Evolutionary conservation across 2,329 filamentous ascomycete genomes (phyloP).

Genomic region (Tolypocladium endophyticum): DNA sequence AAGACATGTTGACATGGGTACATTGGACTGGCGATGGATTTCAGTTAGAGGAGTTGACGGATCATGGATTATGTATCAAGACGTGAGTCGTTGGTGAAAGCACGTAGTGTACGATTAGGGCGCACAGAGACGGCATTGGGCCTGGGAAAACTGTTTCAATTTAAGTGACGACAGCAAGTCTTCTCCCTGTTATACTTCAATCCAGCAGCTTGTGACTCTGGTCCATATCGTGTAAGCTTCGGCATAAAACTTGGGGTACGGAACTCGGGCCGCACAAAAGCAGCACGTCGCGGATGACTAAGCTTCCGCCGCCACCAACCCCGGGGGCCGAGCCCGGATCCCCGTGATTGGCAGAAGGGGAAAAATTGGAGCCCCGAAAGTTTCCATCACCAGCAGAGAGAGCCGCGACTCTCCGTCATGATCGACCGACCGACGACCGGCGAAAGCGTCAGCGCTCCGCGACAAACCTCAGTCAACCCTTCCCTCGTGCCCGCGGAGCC

Average conservation of each 20-base stretch:
- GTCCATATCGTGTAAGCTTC: too few relatives aligned
- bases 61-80: neutral
- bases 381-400: neutral
- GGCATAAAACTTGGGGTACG: too few relatives aligned
- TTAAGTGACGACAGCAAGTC: neutral
- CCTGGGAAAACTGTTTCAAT: neutral
- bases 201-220: neutral
- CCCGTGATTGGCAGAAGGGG: neutral
- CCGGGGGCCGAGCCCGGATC: neutral
- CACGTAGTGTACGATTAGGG: neutral
- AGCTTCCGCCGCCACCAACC: neutral
- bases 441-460: neutral
- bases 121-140: neutral
- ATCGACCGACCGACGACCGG: neutral
- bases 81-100: neutral
- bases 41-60: neutral
- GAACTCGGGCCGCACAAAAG: too few relatives aligned
- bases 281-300: neutral
- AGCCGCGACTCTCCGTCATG: too few relatives aligned
- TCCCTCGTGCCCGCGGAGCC: neutral
- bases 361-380: neutral
- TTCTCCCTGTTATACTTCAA: too few relatives aligned
- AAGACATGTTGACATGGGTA: neutral
- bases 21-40: neutral
- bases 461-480: neutral